Evolutionary conservation across 768 basidiomycete species (phyloP).

Genomic region (Pulveroboletus sp.): DNA sequence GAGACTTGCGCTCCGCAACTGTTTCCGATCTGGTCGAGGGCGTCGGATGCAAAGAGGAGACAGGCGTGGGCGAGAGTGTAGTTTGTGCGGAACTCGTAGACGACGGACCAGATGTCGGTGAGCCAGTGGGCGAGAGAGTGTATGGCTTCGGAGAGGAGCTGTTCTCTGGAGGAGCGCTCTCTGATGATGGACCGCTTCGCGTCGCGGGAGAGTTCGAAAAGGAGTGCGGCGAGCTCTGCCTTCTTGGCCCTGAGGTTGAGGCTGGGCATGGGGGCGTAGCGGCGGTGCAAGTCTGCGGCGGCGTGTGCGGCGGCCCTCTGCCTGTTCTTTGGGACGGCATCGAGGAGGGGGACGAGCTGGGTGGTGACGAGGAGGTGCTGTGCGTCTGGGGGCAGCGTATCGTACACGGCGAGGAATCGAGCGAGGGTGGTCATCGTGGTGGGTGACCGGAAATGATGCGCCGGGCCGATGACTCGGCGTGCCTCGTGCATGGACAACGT

Average conservation of each 20-base stretch:
- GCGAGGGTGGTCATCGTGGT: constrained; percentile 19
- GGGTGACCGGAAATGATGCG: constrained; percentile 1
- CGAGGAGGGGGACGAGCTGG: constrained; percentile 47
- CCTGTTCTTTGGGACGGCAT: constrained; percentile 37
- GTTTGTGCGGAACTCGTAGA: constrained; percentile 54
- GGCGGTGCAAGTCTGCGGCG: constrained; percentile 38
- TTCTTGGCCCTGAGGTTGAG: constrained; percentile 54
- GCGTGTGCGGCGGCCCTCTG: constrained; percentile 38
- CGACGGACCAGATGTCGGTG: constrained; percentile 58
- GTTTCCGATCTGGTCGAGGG: constrained; percentile 41
- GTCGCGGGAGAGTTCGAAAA: constrained; percentile 53
- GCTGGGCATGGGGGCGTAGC: constrained; percentile 40
- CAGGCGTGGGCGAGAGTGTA: constrained; percentile 52
- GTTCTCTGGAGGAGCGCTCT: constrained; percentile 51
- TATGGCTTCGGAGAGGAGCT: constrained; percentile 53
- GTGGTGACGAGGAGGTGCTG: constrained; percentile 47
- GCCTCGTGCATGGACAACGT: constrained; percentile 42
- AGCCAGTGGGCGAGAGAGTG: constrained; percentile 57
- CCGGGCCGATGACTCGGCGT: background rate
- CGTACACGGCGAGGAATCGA: constrained; percentile 47
- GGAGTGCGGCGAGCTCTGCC: constrained; percentile 47
- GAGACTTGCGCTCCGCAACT: constrained; percentile 35
- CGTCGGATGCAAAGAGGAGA: constrained; percentile 49
- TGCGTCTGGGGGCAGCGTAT: constrained; percentile 50
- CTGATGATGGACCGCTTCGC: constrained; percentile 49